Evolutionary conservation across 129 eudicot species (phyloP), one percentile per base, ranked within the genome.

Genomic region (Flaveria brownii): DNA sequence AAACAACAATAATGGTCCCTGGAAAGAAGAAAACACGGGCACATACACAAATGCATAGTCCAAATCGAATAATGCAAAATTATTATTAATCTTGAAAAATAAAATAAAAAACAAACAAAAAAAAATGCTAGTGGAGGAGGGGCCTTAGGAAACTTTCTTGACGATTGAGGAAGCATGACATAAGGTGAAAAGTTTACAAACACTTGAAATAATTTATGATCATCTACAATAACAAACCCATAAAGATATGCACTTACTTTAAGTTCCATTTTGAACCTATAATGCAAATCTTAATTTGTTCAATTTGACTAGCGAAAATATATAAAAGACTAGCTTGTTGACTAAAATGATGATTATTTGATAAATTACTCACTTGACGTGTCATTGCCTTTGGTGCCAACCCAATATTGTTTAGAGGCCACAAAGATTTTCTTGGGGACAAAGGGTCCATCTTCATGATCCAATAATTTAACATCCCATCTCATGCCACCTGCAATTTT

Each of bases 371-470:
- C 84, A 25, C 84, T 70, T 52, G 89, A 82, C 12, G 92, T 89
- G 83, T 72, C 46, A 43, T 92, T 92, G 41, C 75, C 80, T 52
- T 74, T 70, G 74, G 75, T 84, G 13, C 82, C 96, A 77, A 80
- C 85, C 97, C 97, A 92, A 33, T 92, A 92, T 75, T 89, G 96
- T 77, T 92, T 92, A 13, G 74, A 78, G 14, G 89, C 97, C 14
- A 89, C 81, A 4, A 92, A 86, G 50, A 91, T 91, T 71, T 91
- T 91, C 82, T 88, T 90, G 39, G 97, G 92, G 8, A 88, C 95
- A 10, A 91, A 84, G 4, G 97, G 98, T 9, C 98, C 98, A 3
- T 93, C 98, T 77, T 93, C 97, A 9, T 93, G 98, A 60, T 93
- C 98, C 72, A 78, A 16, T 88, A 93, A 74, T 77, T 90, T 93